Conservation (phyloP, 2,329 filamentous ascomycete species). For the Calonectria honghensis region DNA sequence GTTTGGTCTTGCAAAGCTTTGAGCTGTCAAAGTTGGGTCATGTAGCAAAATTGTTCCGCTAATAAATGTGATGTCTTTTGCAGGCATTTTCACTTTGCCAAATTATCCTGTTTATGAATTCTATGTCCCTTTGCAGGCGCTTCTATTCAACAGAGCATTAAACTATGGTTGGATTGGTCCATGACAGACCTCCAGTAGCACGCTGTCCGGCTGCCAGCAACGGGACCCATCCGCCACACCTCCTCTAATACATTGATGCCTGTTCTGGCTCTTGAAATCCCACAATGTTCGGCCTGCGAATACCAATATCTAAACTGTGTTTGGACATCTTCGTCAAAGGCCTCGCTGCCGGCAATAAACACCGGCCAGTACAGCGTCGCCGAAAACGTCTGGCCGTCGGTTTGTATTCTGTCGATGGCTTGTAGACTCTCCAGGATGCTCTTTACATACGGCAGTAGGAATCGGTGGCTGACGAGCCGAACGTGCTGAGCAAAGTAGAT, state of each 20-base stretch:
- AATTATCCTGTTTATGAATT: not conserved
- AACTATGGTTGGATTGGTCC: not conserved
- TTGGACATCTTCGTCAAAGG: constrained; percentile 45
- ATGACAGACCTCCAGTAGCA: not conserved
- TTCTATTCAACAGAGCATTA: not conserved
- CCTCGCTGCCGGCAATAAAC: constrained; percentile 50
- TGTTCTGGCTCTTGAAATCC: constrained; percentile 48
- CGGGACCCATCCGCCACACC: constrained; percentile 41
- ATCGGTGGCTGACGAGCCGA: constrained; percentile 42
- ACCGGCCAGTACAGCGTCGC: constrained; percentile 51
- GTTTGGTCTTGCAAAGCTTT: constrained; percentile 15
- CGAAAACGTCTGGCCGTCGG: constrained; percentile 39
- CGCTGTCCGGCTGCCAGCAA: not conserved
- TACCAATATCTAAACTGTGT: constrained; percentile 50
- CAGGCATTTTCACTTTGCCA: not conserved
- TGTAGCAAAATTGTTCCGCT: not conserved
- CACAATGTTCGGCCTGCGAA: constrained; percentile 42
- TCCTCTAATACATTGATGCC: constrained; percentile 48
- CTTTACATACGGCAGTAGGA: constrained; percentile 45
- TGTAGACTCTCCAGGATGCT: constrained; percentile 45
- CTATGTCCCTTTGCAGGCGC: not conserved
- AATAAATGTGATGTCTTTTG: too few relatives aligned
- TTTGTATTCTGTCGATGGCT: constrained; percentile 48
- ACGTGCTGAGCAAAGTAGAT: constrained; percentile 53
- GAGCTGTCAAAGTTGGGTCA: not conserved